phyloP scores from a whole-genome alignment of 768 basidiomycete species.

The Gyrodon lividus region DNA sequence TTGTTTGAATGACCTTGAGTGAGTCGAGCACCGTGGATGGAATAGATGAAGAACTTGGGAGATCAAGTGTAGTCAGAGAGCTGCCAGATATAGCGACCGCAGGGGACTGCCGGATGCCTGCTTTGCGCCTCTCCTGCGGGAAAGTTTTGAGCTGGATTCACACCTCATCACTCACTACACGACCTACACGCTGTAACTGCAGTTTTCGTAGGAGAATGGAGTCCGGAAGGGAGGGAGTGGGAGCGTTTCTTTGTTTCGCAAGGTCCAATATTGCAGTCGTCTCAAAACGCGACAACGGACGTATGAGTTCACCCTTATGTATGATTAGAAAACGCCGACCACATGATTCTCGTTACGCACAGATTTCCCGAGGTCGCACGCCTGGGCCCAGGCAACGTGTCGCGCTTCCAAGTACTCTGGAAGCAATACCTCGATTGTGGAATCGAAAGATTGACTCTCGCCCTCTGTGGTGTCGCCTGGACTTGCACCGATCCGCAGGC shows the following conservation, averaged over 20 bases:
- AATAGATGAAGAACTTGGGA: conserved; percentile 21
- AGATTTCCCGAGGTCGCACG: conserved; percentile 9
- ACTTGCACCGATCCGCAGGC: not conserved
- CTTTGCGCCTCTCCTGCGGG: conserved; percentile 22
- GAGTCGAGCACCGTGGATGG: conserved; percentile 45
- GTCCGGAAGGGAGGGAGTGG: conserved; percentile 28
- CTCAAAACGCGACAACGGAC: conserved; percentile 45
- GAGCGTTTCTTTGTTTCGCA: conserved; percentile 10
- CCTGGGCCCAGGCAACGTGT: conserved; percentile 20
- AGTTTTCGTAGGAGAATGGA: conserved; percentile 44
- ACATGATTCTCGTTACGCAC: conserved; percentile 10
- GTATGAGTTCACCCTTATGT: conserved; percentile 37
- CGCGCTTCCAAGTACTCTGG: conserved; percentile 36
- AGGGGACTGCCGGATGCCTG: conserved; percentile 6
- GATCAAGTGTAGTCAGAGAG: conserved; percentile 29
- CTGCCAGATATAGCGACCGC: conserved; percentile 2
- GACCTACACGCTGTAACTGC: conserved; percentile 38
- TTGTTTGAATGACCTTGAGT: conserved; percentile 56
- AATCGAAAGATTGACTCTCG: conserved; percentile 32
- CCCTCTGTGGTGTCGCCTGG: not conserved
- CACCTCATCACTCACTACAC: not conserved
- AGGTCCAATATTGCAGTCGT: conserved; percentile 34
- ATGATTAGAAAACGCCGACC: not conserved
- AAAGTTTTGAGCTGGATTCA: not conserved
- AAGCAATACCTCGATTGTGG: conserved; percentile 31